Conservation (phyloP, 192 early-diverging fungal genomes). For the Mortierella claussenii region DNA sequence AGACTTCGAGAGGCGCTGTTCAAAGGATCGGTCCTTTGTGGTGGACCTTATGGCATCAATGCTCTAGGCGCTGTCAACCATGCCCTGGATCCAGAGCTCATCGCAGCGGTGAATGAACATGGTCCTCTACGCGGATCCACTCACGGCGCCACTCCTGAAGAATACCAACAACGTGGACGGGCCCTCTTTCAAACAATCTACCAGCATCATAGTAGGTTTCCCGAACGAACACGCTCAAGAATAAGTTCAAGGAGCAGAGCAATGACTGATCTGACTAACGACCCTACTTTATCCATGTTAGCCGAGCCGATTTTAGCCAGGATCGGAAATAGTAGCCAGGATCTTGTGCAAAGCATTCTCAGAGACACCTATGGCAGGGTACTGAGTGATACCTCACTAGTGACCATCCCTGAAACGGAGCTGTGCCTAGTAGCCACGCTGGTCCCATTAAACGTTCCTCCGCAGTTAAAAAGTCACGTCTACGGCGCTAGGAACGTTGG, state of each 20-base stretch:
- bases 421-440: slow-evolving; percentile 38
- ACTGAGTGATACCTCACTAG: slow-evolving; percentile 22
- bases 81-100: slow-evolving; percentile 21
- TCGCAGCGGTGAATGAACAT: slow-evolving; percentile 12
- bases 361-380: slow-evolving; percentile 34
- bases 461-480: slow-evolving; percentile 43
- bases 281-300: not conserved
- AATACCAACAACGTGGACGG: slow-evolving; percentile 29
- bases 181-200: slow-evolving; percentile 44
- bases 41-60: slow-evolving; percentile 48
- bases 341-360: slow-evolving; percentile 30
- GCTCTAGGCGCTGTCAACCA: slow-evolving; percentile 40
- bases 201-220: slow-evolving; percentile 33
- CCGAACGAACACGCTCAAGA: not conserved
- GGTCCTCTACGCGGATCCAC: slow-evolving; percentile 21
- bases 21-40: slow-evolving; percentile 31
- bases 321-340: slow-evolving; percentile 42
- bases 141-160: slow-evolving; percentile 4
- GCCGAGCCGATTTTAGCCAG: slow-evolving; percentile 39
- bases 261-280: not conserved
- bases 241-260: slow-evolving; percentile 11
- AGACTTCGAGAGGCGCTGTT: slow-evolving; percentile 26
- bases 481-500: slow-evolving; percentile 41
- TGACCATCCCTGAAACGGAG: slow-evolving; percentile 29
- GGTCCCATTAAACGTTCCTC: slow-evolving; percentile 32